These are phyloP conservation scores for Aureobasidium lini DNA, from an alignment of 2,329 filamentous ascomycete genomes.

Conservation along the genomic window DNA sequence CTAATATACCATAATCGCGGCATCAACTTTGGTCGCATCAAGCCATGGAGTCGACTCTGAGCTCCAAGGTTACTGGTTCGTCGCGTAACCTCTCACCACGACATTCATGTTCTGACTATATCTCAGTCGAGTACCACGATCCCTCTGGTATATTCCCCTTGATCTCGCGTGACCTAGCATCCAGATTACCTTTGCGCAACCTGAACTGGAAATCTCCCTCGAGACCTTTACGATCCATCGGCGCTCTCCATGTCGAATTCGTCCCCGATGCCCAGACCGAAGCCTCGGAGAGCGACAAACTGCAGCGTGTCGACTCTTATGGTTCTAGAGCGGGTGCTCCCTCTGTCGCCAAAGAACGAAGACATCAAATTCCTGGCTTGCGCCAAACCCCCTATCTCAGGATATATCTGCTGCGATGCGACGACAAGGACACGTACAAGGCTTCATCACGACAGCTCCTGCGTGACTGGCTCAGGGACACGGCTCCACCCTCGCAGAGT, in stretches of 20 bases:
- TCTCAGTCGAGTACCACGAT: slow-evolving; percentile 90
- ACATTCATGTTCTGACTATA: slow-evolving; percentile 19
- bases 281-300: background rate
- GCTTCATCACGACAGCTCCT: slow-evolving; percentile 66
- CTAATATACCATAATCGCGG: background rate
- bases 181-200: slow-evolving; percentile 78
- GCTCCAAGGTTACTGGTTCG: slow-evolving; percentile 45
- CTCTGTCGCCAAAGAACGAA: slow-evolving; percentile 45
- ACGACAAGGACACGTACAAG: slow-evolving; percentile 95
- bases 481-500: slow-evolving; percentile 54
- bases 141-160: slow-evolving; percentile 81
- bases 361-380: slow-evolving; percentile 92
- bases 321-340: background rate
- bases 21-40: slow-evolving; percentile 9
- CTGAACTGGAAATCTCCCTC: slow-evolving; percentile 96
- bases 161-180: slow-evolving; percentile 66
- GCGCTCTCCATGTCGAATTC: slow-evolving; percentile 84
- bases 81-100: background rate
- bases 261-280: slow-evolving; percentile 42
- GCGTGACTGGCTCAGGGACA: slow-evolving; percentile 81
- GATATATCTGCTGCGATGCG: slow-evolving; percentile 79
- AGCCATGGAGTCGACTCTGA: slow-evolving; percentile 30
- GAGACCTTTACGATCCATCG: slow-evolving; percentile 85
- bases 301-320: slow-evolving; percentile 14
- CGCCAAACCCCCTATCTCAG: slow-evolving; percentile 92